Evolutionary conservation across 2,329 filamentous ascomycete genomes (phyloP), one percentile per base, ranked within the genome.

Genomic region (Gnomoniopsis sp.): DNA sequence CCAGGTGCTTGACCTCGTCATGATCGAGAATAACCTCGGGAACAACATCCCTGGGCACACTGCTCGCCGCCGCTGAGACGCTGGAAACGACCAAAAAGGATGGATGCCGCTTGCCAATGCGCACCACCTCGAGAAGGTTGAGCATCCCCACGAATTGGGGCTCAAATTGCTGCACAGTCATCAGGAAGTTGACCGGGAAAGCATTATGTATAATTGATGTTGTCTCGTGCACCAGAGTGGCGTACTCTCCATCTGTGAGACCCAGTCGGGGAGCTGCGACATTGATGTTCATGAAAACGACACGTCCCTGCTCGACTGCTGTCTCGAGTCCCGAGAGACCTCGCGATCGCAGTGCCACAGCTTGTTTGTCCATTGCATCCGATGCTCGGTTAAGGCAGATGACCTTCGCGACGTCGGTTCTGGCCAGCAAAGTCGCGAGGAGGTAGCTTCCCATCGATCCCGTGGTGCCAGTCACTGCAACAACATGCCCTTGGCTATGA

Each of bases 141-240:
- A 70, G 68, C 17, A 76, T 66, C 3, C 75, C 78, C 12, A 66
- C 68, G 62, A 81, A 74, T 62, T 79, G 73, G 10, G 71, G 66
- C 58, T 76, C 74, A 64, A 82, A 79, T 59, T 73, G 77, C n/a
- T 69, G 65, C 0, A 79, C 71, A 0, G 72, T 71, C 56, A 81
- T 71, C 62, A 78, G 78, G 72, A 82, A 82, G 64, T 81, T 80
- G 12, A 82, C 79, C 1, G 77, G 73, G 78, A 79, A 80, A 1
- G 79, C 77, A 38, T 72, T 70, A 68, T 81, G 77, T 54, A 81
- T 73, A 52, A 79, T 70, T 22, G 70, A 63, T 0, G 77, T 79
- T 8, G 77, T 65, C 4, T 71, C 60, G 38, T 57, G 48, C 3
- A 60, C 57, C 3, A 77, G 63, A 11, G 64, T 54, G n/a, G 60